phyloP scores from a whole-genome alignment of 495 filamentous ascomycete genomes.

The Daldinia decipiens region DNA sequence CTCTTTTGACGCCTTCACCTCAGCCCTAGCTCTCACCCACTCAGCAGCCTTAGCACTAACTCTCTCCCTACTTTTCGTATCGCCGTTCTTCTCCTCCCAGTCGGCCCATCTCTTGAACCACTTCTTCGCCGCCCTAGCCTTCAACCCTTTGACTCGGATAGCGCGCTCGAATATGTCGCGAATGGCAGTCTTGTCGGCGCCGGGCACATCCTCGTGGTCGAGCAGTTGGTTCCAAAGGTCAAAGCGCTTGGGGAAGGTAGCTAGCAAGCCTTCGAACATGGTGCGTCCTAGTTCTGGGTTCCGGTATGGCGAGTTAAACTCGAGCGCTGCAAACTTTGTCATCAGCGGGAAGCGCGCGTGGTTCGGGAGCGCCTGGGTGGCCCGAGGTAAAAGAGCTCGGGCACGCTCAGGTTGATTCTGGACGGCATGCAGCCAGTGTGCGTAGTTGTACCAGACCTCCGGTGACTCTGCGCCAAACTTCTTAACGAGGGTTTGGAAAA shows the following conservation, averaged over 20 bases:
- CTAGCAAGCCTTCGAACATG: slow-evolving; percentile 88
- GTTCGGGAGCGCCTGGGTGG: slow-evolving; percentile 79
- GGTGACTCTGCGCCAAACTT: slow-evolving; percentile 83
- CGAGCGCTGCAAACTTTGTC: slow-evolving; percentile 86
- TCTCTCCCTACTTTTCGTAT: slow-evolving; percentile 74
- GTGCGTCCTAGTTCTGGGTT: slow-evolving; percentile 93
- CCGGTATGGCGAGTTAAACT: slow-evolving; percentile 85
- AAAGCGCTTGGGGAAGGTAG: slow-evolving; percentile 84
- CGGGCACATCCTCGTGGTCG: slow-evolving; percentile 72
- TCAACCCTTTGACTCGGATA: slow-evolving; percentile 71
- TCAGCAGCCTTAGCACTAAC: slow-evolving; percentile 79
- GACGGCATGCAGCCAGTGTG: slow-evolving; percentile 84
- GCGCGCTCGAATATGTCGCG: slow-evolving; percentile 85
- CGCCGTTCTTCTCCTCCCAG: slow-evolving; percentile 79
- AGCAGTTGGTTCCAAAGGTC: slow-evolving; percentile 93
- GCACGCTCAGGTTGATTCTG: slow-evolving; percentile 74
- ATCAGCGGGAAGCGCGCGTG: slow-evolving; percentile 80
- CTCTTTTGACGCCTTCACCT: slow-evolving; percentile 46
- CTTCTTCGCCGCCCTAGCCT: slow-evolving; percentile 76
- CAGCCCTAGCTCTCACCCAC: slow-evolving; percentile 59
- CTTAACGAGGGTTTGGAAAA: slow-evolving; percentile 86
- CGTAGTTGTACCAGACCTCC: slow-evolving; percentile 92
- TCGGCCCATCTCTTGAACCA: slow-evolving; percentile 86
- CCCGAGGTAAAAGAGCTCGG: slow-evolving; percentile 83
- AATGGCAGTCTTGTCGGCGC: slow-evolving; percentile 65